Evolutionary conservation across 1,284 basidiomycete genomes (phyloP).

Genomic region (Ceratobasidium sp.): DNA sequence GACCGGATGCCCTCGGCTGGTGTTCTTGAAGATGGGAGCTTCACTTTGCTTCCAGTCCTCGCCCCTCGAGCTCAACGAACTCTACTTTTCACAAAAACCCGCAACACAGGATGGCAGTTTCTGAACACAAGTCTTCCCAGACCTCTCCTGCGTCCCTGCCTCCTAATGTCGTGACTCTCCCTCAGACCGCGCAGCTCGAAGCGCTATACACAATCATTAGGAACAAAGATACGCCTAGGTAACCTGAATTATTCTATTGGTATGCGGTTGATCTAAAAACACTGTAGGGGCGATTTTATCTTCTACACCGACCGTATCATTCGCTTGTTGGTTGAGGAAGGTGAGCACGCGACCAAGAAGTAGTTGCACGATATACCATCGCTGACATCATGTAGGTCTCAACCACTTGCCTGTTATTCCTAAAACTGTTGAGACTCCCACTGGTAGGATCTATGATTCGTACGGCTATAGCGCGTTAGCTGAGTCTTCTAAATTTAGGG

Average conservation of each 20-base stretch:
- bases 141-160: slow-evolving; percentile 65
- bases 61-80: not conserved
- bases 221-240: slow-evolving; percentile 79
- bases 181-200: slow-evolving; percentile 92
- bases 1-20: slow-evolving; percentile 35
- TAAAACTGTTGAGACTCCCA: slow-evolving; percentile 85
- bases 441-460: slow-evolving; percentile 57
- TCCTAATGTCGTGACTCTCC: slow-evolving; percentile 85
- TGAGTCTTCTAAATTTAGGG: slow-evolving; percentile 67
- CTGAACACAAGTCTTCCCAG: slow-evolving; percentile 52
- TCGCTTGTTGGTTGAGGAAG: slow-evolving; percentile 71
- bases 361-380: not conserved
- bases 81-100: not conserved
- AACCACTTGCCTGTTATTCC: slow-evolving; percentile 95
- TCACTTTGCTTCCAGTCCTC: not conserved
- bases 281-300: slow-evolving; percentile 89
- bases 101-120: slow-evolving; percentile 20
- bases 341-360: slow-evolving; percentile 53
- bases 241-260: slow-evolving; percentile 36
- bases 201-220: slow-evolving; percentile 96
- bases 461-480: not conserved
- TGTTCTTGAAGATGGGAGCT: slow-evolving; percentile 14
- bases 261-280: not conserved
- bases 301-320: slow-evolving; percentile 88
- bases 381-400: slow-evolving; percentile 78